Base-by-base conservation (phyloP, 2,329 filamentous ascomycete genomes). In the Lomentospora prolificans region DNA sequence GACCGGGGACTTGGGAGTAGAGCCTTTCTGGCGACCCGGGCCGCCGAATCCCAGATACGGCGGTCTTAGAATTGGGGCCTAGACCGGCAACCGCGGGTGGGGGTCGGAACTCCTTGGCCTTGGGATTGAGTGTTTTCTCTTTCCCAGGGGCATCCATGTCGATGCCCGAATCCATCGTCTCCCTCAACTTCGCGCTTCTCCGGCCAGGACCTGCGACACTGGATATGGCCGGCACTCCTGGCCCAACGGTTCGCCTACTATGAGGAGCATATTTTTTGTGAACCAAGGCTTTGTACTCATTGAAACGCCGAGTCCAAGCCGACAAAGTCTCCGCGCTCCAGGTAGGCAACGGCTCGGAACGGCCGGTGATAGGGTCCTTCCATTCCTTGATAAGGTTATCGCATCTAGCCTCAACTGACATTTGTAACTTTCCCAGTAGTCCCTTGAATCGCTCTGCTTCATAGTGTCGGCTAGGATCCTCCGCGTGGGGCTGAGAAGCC, bases 371-470 rank as follows among this genome's bases (percentile, higher is more conserved):
- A 8, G 53, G 28, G 28, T 55, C 53, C 17, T 55, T 55, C 39
- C 53, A 55, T 22, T 50, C 41, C 27, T 50, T 50, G 8, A 55
- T 36, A 14, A 50, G 25, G n/a, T 44, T 53, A n/a, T 19, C 24
- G n/a, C 51, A 44, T 36, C 44, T 53, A 12, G 44, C 51, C 28
- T 53, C 51, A 14, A 27, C 41, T 10, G 53, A 55, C 53, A 22
- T 55, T 10, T 41, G 41, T 17, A 55, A 41, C 27, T 55, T 54
- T 25, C 41, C 53, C 25, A 55, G 41, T 9, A 55, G 41, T 6
- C 53, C 41, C 25, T 48, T 25, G 41, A 55, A 55, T 2, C 53
- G 27, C 41, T 55, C 25, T 24, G 53, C 53, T n/a, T 55, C 53
- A 14, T 28, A 14, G 14, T 55, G 27, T 12, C n/a, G 41, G n/a